Base-by-base conservation (phyloP, 2,329 filamentous ascomycete genomes). In the Elsinoe australis region DNA sequence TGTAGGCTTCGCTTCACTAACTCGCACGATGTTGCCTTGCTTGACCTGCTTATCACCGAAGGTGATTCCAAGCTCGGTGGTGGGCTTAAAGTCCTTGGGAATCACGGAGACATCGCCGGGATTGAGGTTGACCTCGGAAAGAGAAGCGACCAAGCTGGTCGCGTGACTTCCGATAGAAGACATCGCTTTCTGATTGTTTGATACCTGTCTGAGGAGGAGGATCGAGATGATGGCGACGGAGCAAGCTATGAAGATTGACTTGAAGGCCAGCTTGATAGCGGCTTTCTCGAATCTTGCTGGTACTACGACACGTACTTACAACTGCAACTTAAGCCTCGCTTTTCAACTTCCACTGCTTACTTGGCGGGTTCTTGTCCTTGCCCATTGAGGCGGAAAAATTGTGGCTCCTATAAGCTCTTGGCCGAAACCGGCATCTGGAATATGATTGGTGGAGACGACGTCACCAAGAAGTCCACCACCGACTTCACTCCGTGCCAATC, bases 11-110 rank as follows among this genome's bases (percentile, higher is more conserved):
- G 39, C 39, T 26, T 44, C 39, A 24, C 39, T 44, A 26, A 44
- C 39, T 17, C 39, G 29, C 24, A 44, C 8, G 2, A 44, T 18
- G 39, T 44, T 32, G 21, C 39, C 39, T 14, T 32, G 39, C 17
- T 44, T 32, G 39, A 44, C 39, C 17, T 44, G 39, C 39, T 44
- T 44, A 26, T 44, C 39, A 7, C 39, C 39, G 10, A 44, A 44
- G 9, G 39, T 44, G 26, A 44, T 32, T 14, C 39, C 39, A 15
- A 44, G 26, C 28, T 44, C 39, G 9, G 39, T 44, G 5, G 26
- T 32, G 5, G 39, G 39, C 9, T 31, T n/a, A 15, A 44, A 44
- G 9, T n/a, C 17, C 10, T 44, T 32, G 12, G 39, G 39, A 15
- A 44, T 44, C 24, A 44, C 5, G 14, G 39, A 44, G 39, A 44